Conservation (phyloP, 306 rosid genomes). For the Acacia melanoxylon region DNA sequence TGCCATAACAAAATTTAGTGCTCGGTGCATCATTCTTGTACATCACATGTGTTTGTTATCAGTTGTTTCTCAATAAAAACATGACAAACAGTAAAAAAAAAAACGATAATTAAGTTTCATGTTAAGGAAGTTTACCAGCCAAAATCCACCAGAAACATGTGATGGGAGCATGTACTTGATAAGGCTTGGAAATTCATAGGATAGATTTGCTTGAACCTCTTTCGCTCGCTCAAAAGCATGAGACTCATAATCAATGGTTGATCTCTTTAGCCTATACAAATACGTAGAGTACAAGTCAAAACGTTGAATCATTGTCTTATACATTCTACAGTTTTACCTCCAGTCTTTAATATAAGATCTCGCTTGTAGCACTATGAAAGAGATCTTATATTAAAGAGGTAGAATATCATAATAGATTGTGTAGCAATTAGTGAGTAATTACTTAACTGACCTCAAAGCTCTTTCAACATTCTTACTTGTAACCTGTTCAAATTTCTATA, state of each 20-base stretch:
- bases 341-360: too few relatives aligned
- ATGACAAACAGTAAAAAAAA: background rate
- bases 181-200: constrained; percentile 38
- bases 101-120: background rate
- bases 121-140: constrained; percentile 50
- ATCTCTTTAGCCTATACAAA: constrained; percentile 30
- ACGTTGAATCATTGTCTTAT: too few relatives aligned
- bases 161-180: constrained; percentile 50
- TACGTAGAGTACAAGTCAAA: background rate
- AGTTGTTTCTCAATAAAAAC: background rate
- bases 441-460: constrained; percentile 33
- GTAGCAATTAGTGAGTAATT: background rate
- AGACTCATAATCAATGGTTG: constrained; percentile 10
- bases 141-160: constrained; percentile 55
- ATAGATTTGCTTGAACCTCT: constrained; percentile 43
- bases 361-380: too few relatives aligned
- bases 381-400: too few relatives aligned
- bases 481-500: constrained; percentile 21
- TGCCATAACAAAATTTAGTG: constrained; percentile 27
- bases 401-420: background rate
- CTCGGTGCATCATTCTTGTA: background rate
- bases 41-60: too few relatives aligned
- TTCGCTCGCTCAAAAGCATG: constrained; percentile 36
- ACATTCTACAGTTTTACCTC: too few relatives aligned
- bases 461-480: constrained; percentile 9